Evolutionary conservation across 2,329 filamentous ascomycete species (phyloP).

Genomic region (Domatiomyces catenatus): DNA sequence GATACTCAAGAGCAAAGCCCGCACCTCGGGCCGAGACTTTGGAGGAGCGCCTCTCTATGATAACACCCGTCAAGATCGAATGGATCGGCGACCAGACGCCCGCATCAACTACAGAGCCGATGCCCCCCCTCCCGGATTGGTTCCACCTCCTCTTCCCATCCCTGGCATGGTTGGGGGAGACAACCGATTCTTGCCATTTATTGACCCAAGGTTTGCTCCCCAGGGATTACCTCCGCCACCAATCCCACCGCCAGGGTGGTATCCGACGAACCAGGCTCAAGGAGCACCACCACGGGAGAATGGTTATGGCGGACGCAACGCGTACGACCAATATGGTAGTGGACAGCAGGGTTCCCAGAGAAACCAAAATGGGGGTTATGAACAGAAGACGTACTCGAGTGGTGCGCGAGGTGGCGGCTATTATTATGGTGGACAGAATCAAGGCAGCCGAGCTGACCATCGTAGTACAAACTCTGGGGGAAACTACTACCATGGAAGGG

Average conservation of each 20-base stretch:
- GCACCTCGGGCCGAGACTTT: conserved; percentile 51
- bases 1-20: conserved; percentile 49
- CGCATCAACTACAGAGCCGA: conserved; percentile 39
- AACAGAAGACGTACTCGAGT: neutral
- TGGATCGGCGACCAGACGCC: conserved; percentile 18
- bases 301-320: neutral
- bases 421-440: neutral
- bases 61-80: conserved; percentile 23
- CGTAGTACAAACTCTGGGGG: neutral
- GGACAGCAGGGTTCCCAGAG: neutral
- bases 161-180: conserved; percentile 13
- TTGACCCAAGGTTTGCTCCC: conserved; percentile 28
- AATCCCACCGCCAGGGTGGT: conserved; percentile 19
- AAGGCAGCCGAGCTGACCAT: neutral
- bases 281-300: neutral
- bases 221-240: conserved; percentile 23
- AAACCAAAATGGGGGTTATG: neutral
- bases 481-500: neutral
- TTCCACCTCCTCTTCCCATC: conserved; percentile 5
- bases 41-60: conserved; percentile 50
- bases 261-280: neutral
- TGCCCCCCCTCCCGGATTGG: conserved; percentile 15
- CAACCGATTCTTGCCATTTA: conserved; percentile 34
- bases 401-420: neutral
- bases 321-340: neutral